phyloP scores from a whole-genome alignment of 2,329 filamentous ascomycete genomes.

The Colletotrichum costaricense region DNA sequence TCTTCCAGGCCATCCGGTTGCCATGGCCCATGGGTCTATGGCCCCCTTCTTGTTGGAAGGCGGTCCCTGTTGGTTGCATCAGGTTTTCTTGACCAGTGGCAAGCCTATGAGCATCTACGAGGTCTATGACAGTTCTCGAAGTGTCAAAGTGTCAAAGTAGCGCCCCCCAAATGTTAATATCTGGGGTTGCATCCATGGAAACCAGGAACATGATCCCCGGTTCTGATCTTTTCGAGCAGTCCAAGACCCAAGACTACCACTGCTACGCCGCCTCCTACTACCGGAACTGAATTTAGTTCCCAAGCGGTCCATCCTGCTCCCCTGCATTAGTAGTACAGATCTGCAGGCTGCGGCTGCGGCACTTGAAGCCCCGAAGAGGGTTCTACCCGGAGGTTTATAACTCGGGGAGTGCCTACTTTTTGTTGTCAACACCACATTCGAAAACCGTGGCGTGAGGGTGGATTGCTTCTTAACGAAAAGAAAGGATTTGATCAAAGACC shows the following conservation, averaged over 20 bases:
- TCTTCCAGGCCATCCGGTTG: not conserved
- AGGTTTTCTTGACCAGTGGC: not conserved
- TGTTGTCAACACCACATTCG: not conserved
- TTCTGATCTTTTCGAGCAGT: slow-evolving; percentile 12
- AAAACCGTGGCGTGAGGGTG: not conserved
- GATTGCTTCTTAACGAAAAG: not conserved
- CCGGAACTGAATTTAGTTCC: not conserved
- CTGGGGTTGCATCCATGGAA: slow-evolving; percentile 30
- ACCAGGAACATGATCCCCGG: slow-evolving; percentile 11
- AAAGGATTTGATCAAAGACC: not conserved
- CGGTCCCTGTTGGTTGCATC: not conserved
- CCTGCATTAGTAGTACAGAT: slow-evolving; percentile 13
- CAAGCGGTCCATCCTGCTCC: not conserved
- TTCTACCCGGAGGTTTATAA: slow-evolving; percentile 12
- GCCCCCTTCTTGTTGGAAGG: not conserved
- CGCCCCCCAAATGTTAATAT: slow-evolving; percentile 5
- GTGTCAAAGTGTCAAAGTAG: not conserved
- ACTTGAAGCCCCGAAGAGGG: not conserved
- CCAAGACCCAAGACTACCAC: not conserved
- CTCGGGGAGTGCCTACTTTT: slow-evolving; percentile 1
- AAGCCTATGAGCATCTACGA: not conserved
- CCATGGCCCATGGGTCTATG: not conserved
- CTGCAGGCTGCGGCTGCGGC: slow-evolving; percentile 1
- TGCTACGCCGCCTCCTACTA: slow-evolving; percentile 6
- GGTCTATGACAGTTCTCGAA: not conserved